These are phyloP conservation scores for Kwoniella botswanensis DNA, from an alignment of 768 basidiomycete species.

Conservation along the genomic window DNA sequence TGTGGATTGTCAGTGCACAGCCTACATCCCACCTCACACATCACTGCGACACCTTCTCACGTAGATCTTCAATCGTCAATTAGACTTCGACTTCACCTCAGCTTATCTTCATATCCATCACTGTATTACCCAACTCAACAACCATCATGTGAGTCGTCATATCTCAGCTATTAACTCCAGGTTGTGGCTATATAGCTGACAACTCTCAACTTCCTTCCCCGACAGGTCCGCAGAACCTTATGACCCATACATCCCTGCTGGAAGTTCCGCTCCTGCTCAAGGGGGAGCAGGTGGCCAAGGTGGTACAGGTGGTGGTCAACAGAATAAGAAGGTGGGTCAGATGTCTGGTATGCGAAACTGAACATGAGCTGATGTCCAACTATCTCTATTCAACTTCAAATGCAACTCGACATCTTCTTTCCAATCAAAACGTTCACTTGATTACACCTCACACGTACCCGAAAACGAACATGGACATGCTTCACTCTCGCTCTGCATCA, in stretches of 20 bases:
- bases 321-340: conserved; percentile 62
- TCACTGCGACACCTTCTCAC: background rate
- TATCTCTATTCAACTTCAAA: background rate
- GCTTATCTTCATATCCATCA: background rate
- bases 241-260: conserved; percentile 95
- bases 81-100: background rate
- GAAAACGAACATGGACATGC: background rate
- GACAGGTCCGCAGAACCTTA: conserved; percentile 88
- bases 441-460: no score
- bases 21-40: background rate
- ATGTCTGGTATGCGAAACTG: background rate
- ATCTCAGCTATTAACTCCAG: no score
- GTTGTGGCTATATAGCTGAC: background rate
- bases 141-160: background rate
- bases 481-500: background rate
- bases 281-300: conserved; percentile 56
- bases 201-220: background rate
- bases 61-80: background rate
- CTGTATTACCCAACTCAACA: background rate
- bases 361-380: background rate
- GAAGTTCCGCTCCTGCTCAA: conserved; percentile 62
- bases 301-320: conserved; percentile 61
- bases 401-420: background rate
- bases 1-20: background rate
- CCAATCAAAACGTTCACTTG: background rate